These are phyloP conservation scores for Waltergamsia citrina DNA, from an alignment of 2,329 filamentous ascomycete genomes.

Conservation along the genomic window DNA sequence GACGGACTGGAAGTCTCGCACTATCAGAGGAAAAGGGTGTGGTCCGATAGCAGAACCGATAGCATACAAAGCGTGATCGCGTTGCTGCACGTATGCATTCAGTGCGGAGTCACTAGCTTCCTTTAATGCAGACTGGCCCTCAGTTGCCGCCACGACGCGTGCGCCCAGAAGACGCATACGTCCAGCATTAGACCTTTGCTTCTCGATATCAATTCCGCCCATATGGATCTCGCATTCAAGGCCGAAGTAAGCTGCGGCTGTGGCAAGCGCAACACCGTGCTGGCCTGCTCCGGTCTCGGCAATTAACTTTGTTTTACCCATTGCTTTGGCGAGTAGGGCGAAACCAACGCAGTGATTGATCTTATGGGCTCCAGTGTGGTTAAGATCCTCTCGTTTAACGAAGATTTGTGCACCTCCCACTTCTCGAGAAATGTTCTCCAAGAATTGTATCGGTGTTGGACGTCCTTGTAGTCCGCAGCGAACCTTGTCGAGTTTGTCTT, in stretches of 20 bases:
- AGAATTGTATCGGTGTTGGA: constrained; percentile 75
- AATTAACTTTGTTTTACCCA: constrained; percentile 88
- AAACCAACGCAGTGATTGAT: constrained; percentile 93
- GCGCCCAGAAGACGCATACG: constrained; percentile 87
- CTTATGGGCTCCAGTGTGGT: constrained; percentile 90
- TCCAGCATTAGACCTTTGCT: constrained; percentile 88
- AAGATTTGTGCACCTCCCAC: constrained; percentile 85
- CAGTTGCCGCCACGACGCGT: constrained; percentile 75
- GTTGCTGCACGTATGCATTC: constrained; percentile 75
- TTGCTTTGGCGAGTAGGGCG: constrained; percentile 64
- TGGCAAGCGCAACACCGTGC: constrained; percentile 87
- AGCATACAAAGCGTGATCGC: constrained; percentile 62
- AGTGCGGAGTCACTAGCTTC: constrained; percentile 84
- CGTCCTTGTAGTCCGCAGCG: constrained; percentile 37
- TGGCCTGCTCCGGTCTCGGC: constrained; percentile 89
- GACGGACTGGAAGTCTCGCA: constrained; percentile 84
- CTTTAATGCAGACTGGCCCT: constrained; percentile 64
- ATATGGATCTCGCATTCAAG: constrained; percentile 92
- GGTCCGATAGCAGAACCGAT: constrained; percentile 88
- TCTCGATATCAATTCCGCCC: constrained; percentile 75
- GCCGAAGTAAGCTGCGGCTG: constrained; percentile 88
- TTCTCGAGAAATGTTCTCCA: constrained; percentile 65
- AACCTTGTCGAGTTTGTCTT: constrained; percentile 1
- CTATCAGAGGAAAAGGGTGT: constrained; percentile 86
- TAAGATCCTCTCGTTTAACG: constrained; percentile 86